phyloP scores from a whole-genome alignment of 208 protist genomes.

The Trypanosoma melophagium region DNA sequence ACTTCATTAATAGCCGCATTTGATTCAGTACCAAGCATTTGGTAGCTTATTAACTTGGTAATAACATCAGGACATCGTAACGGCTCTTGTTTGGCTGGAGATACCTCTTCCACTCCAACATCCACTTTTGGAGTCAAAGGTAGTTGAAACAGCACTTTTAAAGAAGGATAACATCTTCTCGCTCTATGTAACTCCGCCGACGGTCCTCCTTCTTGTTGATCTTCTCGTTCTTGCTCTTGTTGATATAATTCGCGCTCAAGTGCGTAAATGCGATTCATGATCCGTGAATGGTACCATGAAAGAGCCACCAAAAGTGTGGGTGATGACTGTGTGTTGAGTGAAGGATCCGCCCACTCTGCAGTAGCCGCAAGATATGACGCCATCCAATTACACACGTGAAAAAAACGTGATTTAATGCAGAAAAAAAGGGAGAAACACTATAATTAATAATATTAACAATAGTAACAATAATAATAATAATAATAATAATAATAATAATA shows the following conservation, averaged over 20 bases:
- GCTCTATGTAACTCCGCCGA: not conserved
- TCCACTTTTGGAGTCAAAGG: not conserved
- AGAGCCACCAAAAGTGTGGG: constrained; percentile 3
- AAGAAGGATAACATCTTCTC: not conserved
- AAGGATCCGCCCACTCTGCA: not conserved
- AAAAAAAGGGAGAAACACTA: too few relatives aligned
- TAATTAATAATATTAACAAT: too few relatives aligned
- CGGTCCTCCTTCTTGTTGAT: not conserved
- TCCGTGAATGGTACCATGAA: not conserved
- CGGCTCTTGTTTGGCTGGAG: not conserved
- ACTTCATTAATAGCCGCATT: not conserved
- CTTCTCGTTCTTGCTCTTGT: not conserved
- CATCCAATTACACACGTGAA: too few relatives aligned
- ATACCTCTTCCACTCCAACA: too few relatives aligned
- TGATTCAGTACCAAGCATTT: not conserved
- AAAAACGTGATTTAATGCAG: too few relatives aligned
- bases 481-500: too few relatives aligned
- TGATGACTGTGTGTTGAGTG: not conserved
- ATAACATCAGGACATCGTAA: constrained; percentile 6
- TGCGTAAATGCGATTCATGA: constrained; percentile 9
- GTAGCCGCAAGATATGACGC: not conserved
- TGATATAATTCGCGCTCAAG: constrained; percentile 1
- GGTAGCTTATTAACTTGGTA: not conserved
- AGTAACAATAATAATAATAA: too few relatives aligned
- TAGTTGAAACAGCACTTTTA: constrained; percentile 14